Base-by-base conservation (phyloP, 345 rosid species). In the Hibiscus tridactylites region DNA sequence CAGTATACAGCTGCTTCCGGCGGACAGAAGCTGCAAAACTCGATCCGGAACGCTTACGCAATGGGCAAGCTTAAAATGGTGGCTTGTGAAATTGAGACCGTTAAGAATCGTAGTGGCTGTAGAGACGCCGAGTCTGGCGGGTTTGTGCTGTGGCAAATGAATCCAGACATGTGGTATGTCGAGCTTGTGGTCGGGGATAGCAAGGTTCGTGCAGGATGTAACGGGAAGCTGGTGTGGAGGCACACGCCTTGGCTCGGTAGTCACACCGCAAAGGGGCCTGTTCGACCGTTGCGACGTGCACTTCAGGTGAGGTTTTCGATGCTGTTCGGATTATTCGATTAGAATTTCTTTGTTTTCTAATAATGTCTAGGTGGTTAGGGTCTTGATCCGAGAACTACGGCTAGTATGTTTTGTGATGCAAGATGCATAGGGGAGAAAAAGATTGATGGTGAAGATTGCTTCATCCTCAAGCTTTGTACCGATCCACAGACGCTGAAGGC, bases 121-220 rank as follows among this genome's bases (percentile, higher is more conserved):
- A 80, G 85, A 60, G 74, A 74, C 67, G 85, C 85, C 2, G 96
- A 91, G 76, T 78, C 89, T 0, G 97, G 97, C 19, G 93, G 97
- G 3, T 91, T 91, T 63, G 96, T 91, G 63, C 93, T 91, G 11
- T 91, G 97, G 97, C 96, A 91, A 83, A 91, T 91, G 97, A 81
- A 90, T 81, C 97, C 97, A 9, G 97, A 90, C 65, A 90, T 89
- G 93, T 91, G 97, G 97, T 91, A 91, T 73, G 97, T 91, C 44
- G 97, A 89, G 76, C 91, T 91, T 73, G 86, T 93, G 0, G 96
- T 88, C n/a, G 97, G 93, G 31, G 96, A 89, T 39, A 86, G 87
- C 69, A 91, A 91, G 75, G 90, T 91, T 79, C 97, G 79, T 68
- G 97, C 97, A 73, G 96, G 97, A 21, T 90, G 97, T 64, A 91